Percentiles rank a stretch among this genome's conserved stretches.
Evolutionary conservation across 768 basidiomycete species (phyloP).

Genomic region (Coprinopsis sp.): DNA sequence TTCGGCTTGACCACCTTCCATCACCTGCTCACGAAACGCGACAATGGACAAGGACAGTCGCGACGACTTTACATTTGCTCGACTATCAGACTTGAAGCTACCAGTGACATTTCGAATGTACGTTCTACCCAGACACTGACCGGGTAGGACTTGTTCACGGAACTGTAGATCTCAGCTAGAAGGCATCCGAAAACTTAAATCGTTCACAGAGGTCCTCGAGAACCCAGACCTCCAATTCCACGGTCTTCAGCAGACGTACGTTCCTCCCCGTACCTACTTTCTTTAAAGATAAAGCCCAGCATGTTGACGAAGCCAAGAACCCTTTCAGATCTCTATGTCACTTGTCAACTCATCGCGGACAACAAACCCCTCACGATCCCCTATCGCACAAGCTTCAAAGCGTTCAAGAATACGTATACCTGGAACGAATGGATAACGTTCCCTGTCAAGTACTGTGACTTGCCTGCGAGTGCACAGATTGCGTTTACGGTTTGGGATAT

Average conservation of each 20-base stretch:
- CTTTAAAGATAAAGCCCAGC: constrained; percentile 9
- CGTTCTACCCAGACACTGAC: constrained; percentile 10
- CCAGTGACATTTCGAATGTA: constrained; percentile 87
- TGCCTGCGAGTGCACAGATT: constrained; percentile 85
- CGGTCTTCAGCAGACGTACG: constrained; percentile 77
- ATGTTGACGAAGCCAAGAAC: constrained; percentile 48
- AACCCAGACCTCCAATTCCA: constrained; percentile 79
- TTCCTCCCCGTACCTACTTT: constrained; percentile 48
- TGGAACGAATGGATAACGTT: constrained; percentile 97
- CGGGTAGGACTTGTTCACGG: background rate
- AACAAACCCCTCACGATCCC: constrained; percentile 92
- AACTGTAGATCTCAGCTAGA: constrained; percentile 73
- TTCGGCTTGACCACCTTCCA: background rate
- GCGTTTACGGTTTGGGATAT: constrained; percentile 97
- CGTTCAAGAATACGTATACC: constrained; percentile 82
- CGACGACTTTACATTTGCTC: constrained; percentile 91
- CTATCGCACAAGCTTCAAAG: constrained; percentile 87
- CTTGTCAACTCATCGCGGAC: constrained; percentile 87
- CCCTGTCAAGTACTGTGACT: constrained; percentile 89
- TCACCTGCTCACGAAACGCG: background rate
- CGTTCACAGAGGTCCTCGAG: constrained; percentile 78
- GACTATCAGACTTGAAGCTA: constrained; percentile 81
- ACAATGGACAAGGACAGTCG: constrained; percentile 55
- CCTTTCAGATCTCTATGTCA: constrained; percentile 90
- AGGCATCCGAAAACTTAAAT: constrained; percentile 65